Evolutionary conservation across 352 stramenopile genomes (phyloP).

Genomic region (Phytophthora uliginosa): DNA sequence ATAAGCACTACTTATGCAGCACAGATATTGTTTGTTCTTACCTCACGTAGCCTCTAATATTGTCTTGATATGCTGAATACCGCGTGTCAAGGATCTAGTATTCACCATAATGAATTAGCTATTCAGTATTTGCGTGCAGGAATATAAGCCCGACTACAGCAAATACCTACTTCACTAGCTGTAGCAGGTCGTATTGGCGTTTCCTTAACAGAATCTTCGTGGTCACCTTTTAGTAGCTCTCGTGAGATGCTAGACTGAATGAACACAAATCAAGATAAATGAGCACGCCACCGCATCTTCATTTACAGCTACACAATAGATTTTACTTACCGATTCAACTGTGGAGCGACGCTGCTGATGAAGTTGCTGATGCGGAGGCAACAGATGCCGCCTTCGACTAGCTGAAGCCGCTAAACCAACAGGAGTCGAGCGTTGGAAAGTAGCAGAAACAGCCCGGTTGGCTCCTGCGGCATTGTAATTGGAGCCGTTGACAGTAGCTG

Average conservation of each 20-base stretch:
- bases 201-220: conserved; percentile 25
- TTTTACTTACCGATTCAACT: conserved; percentile 28
- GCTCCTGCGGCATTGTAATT: conserved; percentile 10
- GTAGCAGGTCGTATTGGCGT: conserved; percentile 29
- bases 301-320: not conserved
- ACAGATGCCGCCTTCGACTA: conserved; percentile 25
- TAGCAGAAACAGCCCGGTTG: conserved; percentile 32
- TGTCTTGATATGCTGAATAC: conserved; percentile 28
- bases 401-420: conserved; percentile 12
- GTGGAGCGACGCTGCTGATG: conserved; percentile 28
- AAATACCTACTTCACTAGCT: conserved; percentile 36
- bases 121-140: not conserved
- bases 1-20: not conserved
- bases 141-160: not conserved
- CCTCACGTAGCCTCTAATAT: conserved; percentile 64
- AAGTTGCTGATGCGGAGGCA: conserved; percentile 36
- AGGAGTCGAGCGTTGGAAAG: conserved; percentile 23
- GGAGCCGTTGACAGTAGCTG: conserved; percentile 15
- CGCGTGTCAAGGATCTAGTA: conserved; percentile 43
- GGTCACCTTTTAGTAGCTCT: conserved; percentile 25
- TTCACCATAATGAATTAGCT: not conserved
- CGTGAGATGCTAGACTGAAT: conserved; percentile 18
- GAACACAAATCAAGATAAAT: not conserved
- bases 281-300: not conserved
- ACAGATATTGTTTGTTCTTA: conserved; percentile 18